These are phyloP conservation scores for Mycena albidolilacea DNA, from an alignment of 768 basidiomycete genomes.

Conservation along the genomic window DNA sequence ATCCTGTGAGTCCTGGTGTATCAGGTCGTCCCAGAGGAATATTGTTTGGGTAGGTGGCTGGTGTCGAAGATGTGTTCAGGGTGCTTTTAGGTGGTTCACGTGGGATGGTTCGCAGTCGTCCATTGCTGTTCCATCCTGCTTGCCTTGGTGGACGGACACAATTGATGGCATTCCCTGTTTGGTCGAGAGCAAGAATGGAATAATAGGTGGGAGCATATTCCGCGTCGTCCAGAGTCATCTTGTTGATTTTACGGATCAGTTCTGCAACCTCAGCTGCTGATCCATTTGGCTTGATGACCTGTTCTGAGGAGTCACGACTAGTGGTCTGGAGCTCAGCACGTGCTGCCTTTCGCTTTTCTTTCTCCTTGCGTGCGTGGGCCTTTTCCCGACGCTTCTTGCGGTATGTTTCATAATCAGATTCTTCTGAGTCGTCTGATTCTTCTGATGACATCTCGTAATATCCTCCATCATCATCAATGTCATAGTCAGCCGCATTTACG, in stretches of 20 bases:
- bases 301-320: not conserved
- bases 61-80: not conserved
- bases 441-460: not conserved
- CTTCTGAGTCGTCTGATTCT: constrained; percentile 3
- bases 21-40: not conserved
- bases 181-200: not conserved
- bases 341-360: not conserved
- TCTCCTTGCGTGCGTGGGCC: not conserved
- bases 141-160: not conserved
- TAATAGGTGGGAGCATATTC: not conserved
- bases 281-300: not conserved
- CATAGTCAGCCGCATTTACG: not conserved
- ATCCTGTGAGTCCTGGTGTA: not conserved
- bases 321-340: not conserved
- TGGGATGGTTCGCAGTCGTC: not conserved
- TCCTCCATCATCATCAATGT: not conserved
- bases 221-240: not conserved
- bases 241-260: not conserved
- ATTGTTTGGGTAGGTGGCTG: not conserved
- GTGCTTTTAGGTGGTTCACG: too few species aligned
- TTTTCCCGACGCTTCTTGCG: not conserved
- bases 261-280: not conserved
- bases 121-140: not conserved
- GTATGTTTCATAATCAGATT: not conserved
- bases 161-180: not conserved